phyloP scores from a whole-genome alignment of 2,329 filamentous ascomycete genomes.

The Cadophora malorum region DNA sequence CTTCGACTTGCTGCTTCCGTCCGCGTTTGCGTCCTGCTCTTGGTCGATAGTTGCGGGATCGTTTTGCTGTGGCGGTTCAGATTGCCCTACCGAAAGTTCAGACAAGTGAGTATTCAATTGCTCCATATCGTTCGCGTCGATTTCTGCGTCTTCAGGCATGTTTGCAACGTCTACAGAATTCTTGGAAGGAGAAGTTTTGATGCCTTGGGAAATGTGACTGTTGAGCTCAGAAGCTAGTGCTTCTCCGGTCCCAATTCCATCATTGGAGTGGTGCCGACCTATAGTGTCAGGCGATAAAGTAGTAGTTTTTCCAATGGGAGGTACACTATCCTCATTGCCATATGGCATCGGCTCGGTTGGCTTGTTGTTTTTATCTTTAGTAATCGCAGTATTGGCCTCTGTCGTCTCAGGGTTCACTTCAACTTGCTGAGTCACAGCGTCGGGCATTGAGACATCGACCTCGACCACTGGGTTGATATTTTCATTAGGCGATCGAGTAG shows the following conservation, averaged over 20 bases:
- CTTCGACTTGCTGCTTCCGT: neutral
- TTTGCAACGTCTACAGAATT: neutral
- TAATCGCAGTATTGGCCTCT: neutral
- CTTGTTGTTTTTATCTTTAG: neutral
- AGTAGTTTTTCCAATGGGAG: neutral
- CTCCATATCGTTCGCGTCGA: neutral
- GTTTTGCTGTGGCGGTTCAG: neutral
- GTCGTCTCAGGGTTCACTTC: neutral
- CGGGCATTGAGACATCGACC: neutral
- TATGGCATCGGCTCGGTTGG: neutral
- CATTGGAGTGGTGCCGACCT: neutral
- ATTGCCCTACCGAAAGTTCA: neutral
- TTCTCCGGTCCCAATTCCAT: neutral
- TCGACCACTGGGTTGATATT: neutral
- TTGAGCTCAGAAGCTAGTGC: slow-evolving; percentile 7
- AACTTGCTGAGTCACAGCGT: neutral
- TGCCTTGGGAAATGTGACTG: neutral
- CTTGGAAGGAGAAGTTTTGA: neutral
- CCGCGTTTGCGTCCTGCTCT: neutral
- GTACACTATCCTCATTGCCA: neutral
- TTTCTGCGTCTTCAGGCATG: neutral
- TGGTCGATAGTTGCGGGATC: neutral
- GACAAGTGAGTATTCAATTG: neutral
- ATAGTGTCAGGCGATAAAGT: neutral
- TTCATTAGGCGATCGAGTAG: neutral